A percentile compares a stretch with the other conserved stretches of the same genome.
Conservation (phyloP, 2,329 filamentous ascomycete species). For the Clonostachys rosea region DNA sequence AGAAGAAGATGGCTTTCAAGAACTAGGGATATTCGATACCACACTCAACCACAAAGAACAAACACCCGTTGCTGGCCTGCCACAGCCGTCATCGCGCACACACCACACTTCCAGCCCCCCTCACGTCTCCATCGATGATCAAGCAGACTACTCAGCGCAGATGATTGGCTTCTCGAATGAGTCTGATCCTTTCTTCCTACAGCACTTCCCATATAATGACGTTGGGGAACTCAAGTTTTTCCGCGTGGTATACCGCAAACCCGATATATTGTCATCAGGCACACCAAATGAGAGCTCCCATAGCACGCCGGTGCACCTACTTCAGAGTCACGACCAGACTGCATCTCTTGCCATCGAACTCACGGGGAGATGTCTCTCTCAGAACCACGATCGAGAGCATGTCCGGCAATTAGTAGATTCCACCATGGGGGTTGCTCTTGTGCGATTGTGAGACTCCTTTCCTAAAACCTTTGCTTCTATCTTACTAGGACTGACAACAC, state of each 20-base stretch:
- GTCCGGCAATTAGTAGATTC: conserved; percentile 6
- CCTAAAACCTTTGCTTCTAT: no score
- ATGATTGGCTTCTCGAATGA: conserved; percentile 4
- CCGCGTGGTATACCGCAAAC: conserved; percentile 10
- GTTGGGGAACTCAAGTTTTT: conserved; percentile 20
- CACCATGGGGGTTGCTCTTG: conserved; percentile 5
- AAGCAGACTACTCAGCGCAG: conserved; percentile 3
- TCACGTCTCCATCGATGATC: background rate
- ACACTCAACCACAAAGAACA: background rate
- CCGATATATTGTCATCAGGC: background rate
- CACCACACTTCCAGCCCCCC: no score
- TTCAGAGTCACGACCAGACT: conserved; percentile 6
- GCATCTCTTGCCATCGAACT: conserved; percentile 2
- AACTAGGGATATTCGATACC: background rate
- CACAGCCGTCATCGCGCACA: no score
- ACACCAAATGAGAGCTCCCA: background rate
- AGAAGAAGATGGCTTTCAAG: background rate
- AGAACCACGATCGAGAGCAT: conserved; percentile 3
- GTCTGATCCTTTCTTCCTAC: conserved; percentile 6
- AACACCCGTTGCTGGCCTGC: background rate
- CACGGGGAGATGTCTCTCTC: conserved; percentile 3
- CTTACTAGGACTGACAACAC: no score
- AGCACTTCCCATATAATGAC: conserved; percentile 15
- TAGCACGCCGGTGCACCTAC: conserved; percentile 6
- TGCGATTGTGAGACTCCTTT: conserved; percentile 3